Conservation (phyloP, 2,329 filamentous ascomycete genomes). For the Leptographium lundbergii region DNA sequence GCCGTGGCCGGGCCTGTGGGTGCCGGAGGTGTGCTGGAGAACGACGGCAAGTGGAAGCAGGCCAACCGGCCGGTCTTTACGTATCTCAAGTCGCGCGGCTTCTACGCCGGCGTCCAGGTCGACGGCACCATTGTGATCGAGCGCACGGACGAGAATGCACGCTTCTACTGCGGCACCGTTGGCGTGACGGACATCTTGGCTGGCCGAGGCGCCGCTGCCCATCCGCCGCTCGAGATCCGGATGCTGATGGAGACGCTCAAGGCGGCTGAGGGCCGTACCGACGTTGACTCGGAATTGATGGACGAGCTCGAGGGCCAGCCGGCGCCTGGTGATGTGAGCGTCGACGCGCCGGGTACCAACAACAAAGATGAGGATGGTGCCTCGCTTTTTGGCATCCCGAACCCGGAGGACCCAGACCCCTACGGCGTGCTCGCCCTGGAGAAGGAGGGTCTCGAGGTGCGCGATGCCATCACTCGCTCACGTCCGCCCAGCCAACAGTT, state of each 20-base stretch:
- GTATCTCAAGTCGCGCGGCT: conserved; percentile 79
- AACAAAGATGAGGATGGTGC: neutral
- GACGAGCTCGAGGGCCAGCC: conserved; percentile 22
- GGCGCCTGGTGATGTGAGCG: conserved; percentile 22
- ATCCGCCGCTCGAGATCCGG: conserved; percentile 6
- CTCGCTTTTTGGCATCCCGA: conserved; percentile 23
- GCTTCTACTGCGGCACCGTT: conserved; percentile 59
- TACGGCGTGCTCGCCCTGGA: conserved; percentile 24
- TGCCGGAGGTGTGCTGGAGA: conserved; percentile 58
- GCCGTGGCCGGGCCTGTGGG: conserved; percentile 59
- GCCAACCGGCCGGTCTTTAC: conserved; percentile 32
- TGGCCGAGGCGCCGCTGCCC: conserved; percentile 23
- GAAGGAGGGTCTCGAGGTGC: conserved; percentile 22
- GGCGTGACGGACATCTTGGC: conserved; percentile 33
- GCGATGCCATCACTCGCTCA: conserved; percentile 22
- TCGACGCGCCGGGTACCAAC: conserved; percentile 15
- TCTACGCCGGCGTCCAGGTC: conserved; percentile 76
- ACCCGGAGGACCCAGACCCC: conserved; percentile 24
- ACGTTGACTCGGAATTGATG: conserved; percentile 21
- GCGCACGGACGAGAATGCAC: conserved; percentile 72
- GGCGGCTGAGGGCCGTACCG: conserved; percentile 17
- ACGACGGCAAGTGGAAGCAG: conserved; percentile 14
- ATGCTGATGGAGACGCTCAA: conserved; percentile 15
- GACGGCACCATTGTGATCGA: conserved; percentile 82
- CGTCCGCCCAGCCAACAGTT: conserved; percentile 23